These are phyloP conservation scores for Lindgomyces ingoldianus DNA, from an alignment of 495 filamentous ascomycete genomes.

Conservation along the genomic window DNA sequence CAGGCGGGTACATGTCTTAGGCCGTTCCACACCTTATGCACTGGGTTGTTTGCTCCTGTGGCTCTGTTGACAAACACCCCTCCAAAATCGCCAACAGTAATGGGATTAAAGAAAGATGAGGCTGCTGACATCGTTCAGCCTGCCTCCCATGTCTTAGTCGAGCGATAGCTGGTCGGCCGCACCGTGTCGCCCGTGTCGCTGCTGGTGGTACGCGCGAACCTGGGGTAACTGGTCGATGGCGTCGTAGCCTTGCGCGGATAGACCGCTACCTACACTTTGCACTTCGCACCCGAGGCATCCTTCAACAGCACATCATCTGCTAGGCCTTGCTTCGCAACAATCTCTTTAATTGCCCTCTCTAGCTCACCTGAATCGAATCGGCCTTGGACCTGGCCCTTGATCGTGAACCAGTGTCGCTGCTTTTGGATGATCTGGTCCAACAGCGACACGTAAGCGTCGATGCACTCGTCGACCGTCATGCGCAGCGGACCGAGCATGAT, in stretches of 20 bases:
- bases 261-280: conserved; percentile 38
- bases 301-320: conserved; percentile 48
- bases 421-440: conserved; percentile 34
- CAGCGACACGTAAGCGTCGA: conserved; percentile 22
- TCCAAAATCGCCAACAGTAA: conserved; percentile 37
- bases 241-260: neutral
- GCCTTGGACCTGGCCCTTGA: conserved; percentile 42
- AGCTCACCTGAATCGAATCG: conserved; percentile 49
- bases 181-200: conserved; percentile 22
- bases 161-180: conserved; percentile 17
- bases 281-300: conserved; percentile 42
- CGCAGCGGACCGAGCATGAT: neutral
- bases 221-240: conserved; percentile 1
- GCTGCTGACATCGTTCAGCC: conserved; percentile 21
- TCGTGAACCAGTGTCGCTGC: conserved; percentile 43
- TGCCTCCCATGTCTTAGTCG: conserved; percentile 31
- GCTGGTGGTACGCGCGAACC: conserved; percentile 23
- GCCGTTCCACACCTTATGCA: neutral
- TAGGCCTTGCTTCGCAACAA: conserved; percentile 44
- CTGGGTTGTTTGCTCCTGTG: neutral
- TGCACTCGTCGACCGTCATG: neutral
- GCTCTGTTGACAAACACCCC: neutral
- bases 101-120: conserved; percentile 32
- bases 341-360: conserved; percentile 48
- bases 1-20: neutral